A percentile compares a stretch with the other conserved stretches of the same genome.
Evolutionary conservation across 2,329 filamentous ascomycete genomes (phyloP).

Genomic region (Penicillium sumatraense): DNA sequence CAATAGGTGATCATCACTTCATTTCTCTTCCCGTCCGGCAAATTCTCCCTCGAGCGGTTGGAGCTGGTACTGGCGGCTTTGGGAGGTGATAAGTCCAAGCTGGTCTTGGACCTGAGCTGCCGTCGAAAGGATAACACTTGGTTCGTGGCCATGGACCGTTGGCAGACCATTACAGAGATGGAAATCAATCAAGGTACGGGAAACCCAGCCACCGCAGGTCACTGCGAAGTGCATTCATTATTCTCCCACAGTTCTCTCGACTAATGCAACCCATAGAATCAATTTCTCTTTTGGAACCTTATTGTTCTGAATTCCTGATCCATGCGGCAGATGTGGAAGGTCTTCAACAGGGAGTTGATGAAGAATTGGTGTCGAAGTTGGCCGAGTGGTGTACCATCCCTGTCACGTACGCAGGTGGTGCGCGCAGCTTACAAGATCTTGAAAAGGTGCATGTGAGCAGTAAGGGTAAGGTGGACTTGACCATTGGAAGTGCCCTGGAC

Average conservation of each 20-base stretch:
- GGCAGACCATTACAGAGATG: slow-evolving; percentile 97
- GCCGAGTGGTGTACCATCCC: slow-evolving; percentile 88
- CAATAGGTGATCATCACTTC: slow-evolving; percentile 94
- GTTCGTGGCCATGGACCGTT: slow-evolving; percentile 99
- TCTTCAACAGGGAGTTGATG: slow-evolving; percentile 87
- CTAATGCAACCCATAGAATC: too few relatives aligned
- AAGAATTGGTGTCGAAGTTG: slow-evolving; percentile 75
- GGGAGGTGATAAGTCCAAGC: slow-evolving; percentile 73
- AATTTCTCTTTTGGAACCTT: slow-evolving; percentile 80
- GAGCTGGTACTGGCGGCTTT: slow-evolving; percentile 74
- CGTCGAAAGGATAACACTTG: slow-evolving; percentile 75
- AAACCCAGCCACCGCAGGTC: not conserved
- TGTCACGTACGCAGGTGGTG: slow-evolving; percentile 96
- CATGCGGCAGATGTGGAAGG: slow-evolving; percentile 98
- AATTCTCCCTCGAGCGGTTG: slow-evolving; percentile 78
- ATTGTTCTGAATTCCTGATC: slow-evolving; percentile 95
- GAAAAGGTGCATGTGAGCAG: slow-evolving; percentile 81
- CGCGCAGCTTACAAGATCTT: slow-evolving; percentile 78
- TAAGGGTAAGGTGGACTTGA: slow-evolving; percentile 82
- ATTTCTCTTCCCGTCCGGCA: slow-evolving; percentile 83
- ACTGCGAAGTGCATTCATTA: not conserved
- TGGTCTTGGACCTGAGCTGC: slow-evolving; percentile 96
- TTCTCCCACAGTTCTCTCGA: too few relatives aligned
- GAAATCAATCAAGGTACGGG: slow-evolving; percentile 79
- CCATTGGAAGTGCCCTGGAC: slow-evolving; percentile 94